Percentiles rank a stretch among this genome's conserved stretches.
Conservation (phyloP, 1,284 basidiomycete species). For the Takashimella koratensis region DNA sequence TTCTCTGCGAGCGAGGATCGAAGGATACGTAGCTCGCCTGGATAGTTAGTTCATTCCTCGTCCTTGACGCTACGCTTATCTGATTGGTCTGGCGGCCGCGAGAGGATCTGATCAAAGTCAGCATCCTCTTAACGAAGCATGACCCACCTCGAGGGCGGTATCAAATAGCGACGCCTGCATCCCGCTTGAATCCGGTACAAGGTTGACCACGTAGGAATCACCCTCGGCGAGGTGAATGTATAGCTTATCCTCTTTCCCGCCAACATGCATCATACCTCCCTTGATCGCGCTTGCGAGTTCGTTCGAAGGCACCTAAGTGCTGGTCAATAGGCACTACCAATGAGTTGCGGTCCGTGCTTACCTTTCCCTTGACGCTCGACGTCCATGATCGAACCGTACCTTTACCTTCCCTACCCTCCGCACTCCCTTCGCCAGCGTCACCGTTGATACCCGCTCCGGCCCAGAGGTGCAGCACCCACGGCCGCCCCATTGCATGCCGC, state of each 20-base stretch:
- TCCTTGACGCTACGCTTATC: background rate
- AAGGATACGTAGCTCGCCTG: background rate
- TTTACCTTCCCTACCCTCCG: background rate
- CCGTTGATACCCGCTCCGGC: too few relatives aligned
- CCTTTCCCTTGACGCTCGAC: background rate
- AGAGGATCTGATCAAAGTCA: too few relatives aligned
- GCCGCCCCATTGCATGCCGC: background rate
- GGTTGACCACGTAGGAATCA: background rate
- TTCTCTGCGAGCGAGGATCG: background rate
- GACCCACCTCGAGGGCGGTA: background rate
- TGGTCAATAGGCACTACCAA: background rate
- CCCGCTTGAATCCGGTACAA: too few relatives aligned
- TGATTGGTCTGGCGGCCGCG: background rate
- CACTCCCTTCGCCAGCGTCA: too few relatives aligned
- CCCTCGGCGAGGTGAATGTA: background rate
- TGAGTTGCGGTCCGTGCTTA: background rate
- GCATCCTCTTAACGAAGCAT: too few relatives aligned
- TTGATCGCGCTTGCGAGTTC: background rate
- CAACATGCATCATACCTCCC: background rate
- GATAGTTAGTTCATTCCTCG: background rate
- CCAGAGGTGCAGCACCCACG: background rate
- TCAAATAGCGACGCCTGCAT: background rate
- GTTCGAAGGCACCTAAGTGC: background rate
- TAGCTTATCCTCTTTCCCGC: background rate
- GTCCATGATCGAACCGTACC: background rate